These are phyloP conservation scores for Nasturtium officinale DNA, from an alignment of 345 rosid genomes.

Conservation along the genomic window DNA sequence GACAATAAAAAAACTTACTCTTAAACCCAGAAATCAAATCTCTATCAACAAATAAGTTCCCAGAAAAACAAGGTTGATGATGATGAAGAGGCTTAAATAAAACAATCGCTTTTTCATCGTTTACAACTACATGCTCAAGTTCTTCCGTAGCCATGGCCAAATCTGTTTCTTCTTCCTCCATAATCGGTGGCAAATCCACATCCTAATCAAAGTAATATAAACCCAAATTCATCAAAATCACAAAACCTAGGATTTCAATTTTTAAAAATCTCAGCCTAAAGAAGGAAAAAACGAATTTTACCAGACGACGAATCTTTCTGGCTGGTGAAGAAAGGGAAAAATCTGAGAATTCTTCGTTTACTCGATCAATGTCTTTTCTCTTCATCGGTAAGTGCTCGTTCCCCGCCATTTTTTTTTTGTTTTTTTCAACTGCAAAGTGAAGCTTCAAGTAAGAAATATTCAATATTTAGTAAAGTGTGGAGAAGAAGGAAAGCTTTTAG, in stretches of 20 bases:
- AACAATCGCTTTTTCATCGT: slow-evolving; percentile 74
- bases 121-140: slow-evolving; percentile 24
- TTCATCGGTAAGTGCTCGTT: slow-evolving; percentile 38
- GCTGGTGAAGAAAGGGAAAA: slow-evolving; percentile 83
- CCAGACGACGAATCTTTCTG: slow-evolving; percentile 82
- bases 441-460: background rate
- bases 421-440: background rate
- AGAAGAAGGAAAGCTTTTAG: background rate
- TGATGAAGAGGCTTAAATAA: slow-evolving; percentile 50
- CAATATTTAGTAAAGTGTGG: background rate
- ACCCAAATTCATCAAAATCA: background rate
- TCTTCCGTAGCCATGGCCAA: background rate
- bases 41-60: slow-evolving; percentile 46
- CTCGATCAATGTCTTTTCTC: slow-evolving; percentile 63
- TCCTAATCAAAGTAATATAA: slow-evolving; percentile 39
- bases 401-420: background rate
- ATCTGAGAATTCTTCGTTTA: slow-evolving; percentile 75
- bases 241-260: background rate
- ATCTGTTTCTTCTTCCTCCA: slow-evolving; percentile 56
- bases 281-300: slow-evolving; percentile 24
- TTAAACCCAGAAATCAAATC: slow-evolving; percentile 56
- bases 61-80: slow-evolving; percentile 34
- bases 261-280: background rate
- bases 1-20: slow-evolving; percentile 46
- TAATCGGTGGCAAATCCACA: slow-evolving; percentile 58